phyloP scores from a whole-genome alignment of 1,284 basidiomycete genomes.

The Ustilago sp. region DNA sequence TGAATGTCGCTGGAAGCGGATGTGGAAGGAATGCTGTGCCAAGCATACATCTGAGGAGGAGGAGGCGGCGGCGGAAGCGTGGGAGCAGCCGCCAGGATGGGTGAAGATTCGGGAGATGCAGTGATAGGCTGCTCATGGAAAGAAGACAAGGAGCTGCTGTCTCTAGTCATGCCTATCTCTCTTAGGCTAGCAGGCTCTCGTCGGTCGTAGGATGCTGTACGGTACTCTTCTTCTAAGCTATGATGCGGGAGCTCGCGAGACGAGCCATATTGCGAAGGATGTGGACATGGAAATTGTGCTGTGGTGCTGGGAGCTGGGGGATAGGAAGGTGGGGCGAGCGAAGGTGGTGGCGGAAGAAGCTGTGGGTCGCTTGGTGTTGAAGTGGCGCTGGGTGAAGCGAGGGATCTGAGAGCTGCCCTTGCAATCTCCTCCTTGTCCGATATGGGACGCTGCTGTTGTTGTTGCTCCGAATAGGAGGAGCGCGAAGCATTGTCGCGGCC shows the following conservation, averaged over 20 bases:
- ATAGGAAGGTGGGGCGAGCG: not conserved
- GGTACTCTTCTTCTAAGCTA: not conserved
- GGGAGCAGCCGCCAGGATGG: constrained; percentile 4
- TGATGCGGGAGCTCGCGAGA: not conserved
- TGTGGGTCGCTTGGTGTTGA: constrained; percentile 9
- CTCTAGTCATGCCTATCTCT: constrained; percentile 1
- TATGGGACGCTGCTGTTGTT: constrained; percentile 9
- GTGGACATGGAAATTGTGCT: constrained; percentile 1
- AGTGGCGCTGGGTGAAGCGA: constrained; percentile 17
- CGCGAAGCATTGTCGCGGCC: constrained; percentile 15
- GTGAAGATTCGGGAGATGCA: constrained; percentile 39
- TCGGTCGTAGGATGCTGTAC: not conserved
- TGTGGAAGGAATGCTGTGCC: constrained; percentile 26
- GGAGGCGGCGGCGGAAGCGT: constrained; percentile 6
- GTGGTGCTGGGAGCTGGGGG: not conserved
- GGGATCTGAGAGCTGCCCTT: constrained; percentile 42
- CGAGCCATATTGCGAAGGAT: not conserved
- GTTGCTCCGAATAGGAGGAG: constrained; percentile 1
- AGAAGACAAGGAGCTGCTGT: constrained; percentile 25
- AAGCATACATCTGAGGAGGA: not conserved
- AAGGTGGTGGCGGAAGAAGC: constrained; percentile 12
- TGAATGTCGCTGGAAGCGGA: constrained; percentile 7
- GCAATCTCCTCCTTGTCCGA: constrained; percentile 48
- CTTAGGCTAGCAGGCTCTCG: not conserved
- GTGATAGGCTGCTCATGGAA: constrained; percentile 27